Conservation (phyloP, 495 filamentous ascomycete species). For the Trichoderma orchidacearum region DNA sequence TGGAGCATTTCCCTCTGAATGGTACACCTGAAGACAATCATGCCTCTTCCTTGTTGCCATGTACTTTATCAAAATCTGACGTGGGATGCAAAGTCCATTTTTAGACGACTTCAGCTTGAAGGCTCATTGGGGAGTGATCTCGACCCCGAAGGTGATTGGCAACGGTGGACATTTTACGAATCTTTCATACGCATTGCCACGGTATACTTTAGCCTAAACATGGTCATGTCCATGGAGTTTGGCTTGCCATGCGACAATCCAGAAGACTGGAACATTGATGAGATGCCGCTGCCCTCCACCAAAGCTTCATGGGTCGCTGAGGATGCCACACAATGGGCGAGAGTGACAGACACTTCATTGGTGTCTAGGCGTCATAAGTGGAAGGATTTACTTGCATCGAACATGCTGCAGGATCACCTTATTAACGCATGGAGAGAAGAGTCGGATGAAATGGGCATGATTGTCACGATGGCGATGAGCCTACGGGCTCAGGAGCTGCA, state of each 20-base stretch:
- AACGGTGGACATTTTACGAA: neutral
- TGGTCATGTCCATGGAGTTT: neutral
- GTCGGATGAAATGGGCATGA: neutral
- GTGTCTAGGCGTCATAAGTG: neutral
- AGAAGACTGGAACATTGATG: neutral
- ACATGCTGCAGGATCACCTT: neutral
- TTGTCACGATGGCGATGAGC: neutral
- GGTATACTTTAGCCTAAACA: neutral
- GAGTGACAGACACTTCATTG: neutral
- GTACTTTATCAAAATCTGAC: neutral
- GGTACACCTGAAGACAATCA: too few species aligned
- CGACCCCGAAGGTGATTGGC: neutral
- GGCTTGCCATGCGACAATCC: neutral
- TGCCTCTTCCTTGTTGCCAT: neutral
- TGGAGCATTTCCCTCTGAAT: too few species aligned
- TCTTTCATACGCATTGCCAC: neutral
- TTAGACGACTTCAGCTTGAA: neutral
- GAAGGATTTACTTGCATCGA: neutral
- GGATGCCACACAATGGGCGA: neutral
- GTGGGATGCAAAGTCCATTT: neutral
- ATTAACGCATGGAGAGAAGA: neutral
- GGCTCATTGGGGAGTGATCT: neutral
- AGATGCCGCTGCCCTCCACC: neutral
- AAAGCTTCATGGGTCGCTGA: neutral
- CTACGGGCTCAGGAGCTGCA: neutral